Evolutionary conservation across 2,329 filamentous ascomycete genomes (phyloP).

Genomic region (Aspergillus hiratsukae): DNA sequence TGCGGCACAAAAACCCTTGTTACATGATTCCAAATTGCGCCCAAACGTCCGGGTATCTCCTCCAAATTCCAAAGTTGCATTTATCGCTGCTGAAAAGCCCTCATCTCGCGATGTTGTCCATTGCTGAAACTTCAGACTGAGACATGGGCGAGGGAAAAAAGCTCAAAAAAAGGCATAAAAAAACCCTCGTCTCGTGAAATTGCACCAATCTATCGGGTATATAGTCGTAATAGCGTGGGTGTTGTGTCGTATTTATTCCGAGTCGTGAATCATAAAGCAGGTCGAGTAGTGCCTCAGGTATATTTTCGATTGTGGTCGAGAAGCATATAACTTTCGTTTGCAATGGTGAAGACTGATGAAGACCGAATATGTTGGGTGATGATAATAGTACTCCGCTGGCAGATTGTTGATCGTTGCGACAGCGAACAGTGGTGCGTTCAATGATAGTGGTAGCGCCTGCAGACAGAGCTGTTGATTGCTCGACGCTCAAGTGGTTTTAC

Average conservation of each 20-base stretch:
- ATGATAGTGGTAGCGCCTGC: background rate
- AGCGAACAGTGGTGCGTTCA: background rate
- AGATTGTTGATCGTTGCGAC: background rate
- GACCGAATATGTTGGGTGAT: background rate
- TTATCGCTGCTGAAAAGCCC: background rate
- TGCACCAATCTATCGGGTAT: background rate
- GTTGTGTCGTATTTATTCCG: background rate
- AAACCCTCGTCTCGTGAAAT: background rate
- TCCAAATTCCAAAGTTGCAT: background rate
- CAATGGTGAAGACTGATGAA: background rate
- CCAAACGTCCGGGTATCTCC: background rate
- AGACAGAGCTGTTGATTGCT: background rate
- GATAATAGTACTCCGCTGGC: background rate
- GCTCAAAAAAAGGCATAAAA: background rate
- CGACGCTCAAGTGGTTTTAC: slow-evolving; percentile 10
- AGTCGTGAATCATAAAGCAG: background rate
- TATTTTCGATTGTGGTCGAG: background rate
- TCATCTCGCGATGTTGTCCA: no score
- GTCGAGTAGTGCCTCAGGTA: background rate
- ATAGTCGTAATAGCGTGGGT: background rate
- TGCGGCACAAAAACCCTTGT: background rate
- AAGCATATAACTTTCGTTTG: background rate
- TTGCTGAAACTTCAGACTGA: background rate
- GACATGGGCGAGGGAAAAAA: background rate
- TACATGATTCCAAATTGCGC: background rate